Base-by-base conservation (phyloP, 2,329 filamentous ascomycete species). In the Fusarium protoensiforme region DNA sequence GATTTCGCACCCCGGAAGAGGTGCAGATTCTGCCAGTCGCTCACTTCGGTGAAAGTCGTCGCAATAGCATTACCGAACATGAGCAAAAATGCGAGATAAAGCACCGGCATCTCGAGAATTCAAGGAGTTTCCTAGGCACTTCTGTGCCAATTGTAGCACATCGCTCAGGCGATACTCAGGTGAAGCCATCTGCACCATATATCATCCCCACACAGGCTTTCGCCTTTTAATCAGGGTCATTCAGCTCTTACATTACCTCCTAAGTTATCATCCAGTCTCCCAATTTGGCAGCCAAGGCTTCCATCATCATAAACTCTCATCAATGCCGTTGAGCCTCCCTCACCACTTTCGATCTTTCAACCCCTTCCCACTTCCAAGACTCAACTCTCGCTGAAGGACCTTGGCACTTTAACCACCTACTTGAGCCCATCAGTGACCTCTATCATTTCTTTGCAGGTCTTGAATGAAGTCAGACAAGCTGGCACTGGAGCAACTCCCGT, bases 401-500 rank as follows among this genome's bases (percentile, higher is more conserved):
- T 31, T 29, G 24, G 1, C 9, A 13, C 46, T 29, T 48, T 10
- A 20, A 20, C 46, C 4, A 7, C 16, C 24, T 3, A 7, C 4
- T n/a, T 5, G 9, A 10, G 8, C 24, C 3, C 29, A 24, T 18
- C 16, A 29, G 18, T 2, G 10, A 8, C 24, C 4, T n/a, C 27
- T n/a, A 0, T 0, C 27, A 29, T 31, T 8, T 13, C 6, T 20
- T 29, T 24, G 18, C 27, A 20, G 18, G 16, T 4, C 24, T 51
- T 2, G 18, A 29, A 3, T 7, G 14, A 2, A n/a, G 6, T 3
- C 7, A 31, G 27, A 3, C 18, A 31, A 31, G 18, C 2, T 2
- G 3, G 7, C 10, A n/a, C 10, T 5, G 7, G 0, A 51, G 1
- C 10, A 31, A 1, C 0, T 18, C 27, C 10, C 27, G n/a, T 14